Conservation (phyloP, 2,329 filamentous ascomycete species). For the Diaporthe helianthi region DNA sequence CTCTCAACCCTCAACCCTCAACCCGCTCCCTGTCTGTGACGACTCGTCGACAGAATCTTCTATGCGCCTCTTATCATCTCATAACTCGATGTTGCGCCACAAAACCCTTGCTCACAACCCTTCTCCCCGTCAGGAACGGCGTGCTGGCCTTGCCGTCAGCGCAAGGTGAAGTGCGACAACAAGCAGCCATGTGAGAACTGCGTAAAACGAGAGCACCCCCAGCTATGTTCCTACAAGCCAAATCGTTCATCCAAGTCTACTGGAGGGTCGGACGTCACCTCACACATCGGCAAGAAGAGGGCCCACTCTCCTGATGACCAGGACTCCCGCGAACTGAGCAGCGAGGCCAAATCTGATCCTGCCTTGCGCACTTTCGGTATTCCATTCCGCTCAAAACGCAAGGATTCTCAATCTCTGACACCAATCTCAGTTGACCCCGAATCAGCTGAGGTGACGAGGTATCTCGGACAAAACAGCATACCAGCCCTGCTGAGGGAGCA, state of each 20-base stretch:
- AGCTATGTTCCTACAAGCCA: conserved; percentile 72
- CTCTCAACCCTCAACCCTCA: too few relatives aligned
- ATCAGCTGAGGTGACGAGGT: conserved; percentile 61
- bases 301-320: conserved; percentile 40
- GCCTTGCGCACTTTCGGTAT: conserved; percentile 44
- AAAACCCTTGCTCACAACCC: not conserved
- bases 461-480: conserved; percentile 72
- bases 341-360: conserved; percentile 48
- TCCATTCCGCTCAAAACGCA: conserved; percentile 30
- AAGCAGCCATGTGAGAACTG: conserved; percentile 74
- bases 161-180: conserved; percentile 75
- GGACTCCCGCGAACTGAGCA: conserved; percentile 47
- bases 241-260: conserved; percentile 53
- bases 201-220: conserved; percentile 69
- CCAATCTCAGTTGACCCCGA: conserved; percentile 58
- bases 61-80: not conserved
- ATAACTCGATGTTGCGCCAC: not conserved
- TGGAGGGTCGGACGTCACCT: conserved; percentile 36
- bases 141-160: conserved; percentile 72
- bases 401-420: conserved; percentile 32
- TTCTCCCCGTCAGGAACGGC: conserved; percentile 57
- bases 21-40: not conserved
- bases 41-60: not conserved
- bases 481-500: conserved; percentile 70
- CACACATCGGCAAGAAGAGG: conserved; percentile 35